These are phyloP conservation scores for Malus hybrid DNA, from an alignment of 331 rosid species.

Conservation along the genomic window DNA sequence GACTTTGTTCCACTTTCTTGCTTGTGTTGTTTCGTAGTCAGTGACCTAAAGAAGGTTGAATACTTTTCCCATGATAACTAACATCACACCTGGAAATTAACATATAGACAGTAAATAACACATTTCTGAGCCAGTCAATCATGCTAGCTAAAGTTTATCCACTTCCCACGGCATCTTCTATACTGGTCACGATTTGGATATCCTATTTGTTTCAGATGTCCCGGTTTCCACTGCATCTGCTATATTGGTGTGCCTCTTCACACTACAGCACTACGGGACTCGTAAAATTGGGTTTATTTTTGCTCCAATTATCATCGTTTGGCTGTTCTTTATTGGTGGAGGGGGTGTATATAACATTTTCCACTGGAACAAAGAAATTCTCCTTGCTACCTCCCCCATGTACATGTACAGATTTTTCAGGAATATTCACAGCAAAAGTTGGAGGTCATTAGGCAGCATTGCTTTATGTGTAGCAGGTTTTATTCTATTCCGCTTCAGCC, in stretches of 20 bases:
- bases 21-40: background rate
- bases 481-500: background rate
- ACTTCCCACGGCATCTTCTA: background rate
- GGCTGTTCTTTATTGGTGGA: slow-evolving; percentile 53
- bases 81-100: background rate
- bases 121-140: background rate
- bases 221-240: slow-evolving; percentile 64
- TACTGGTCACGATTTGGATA: background rate
- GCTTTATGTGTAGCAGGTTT: slow-evolving; percentile 63
- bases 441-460: slow-evolving; percentile 67
- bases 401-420: slow-evolving; percentile 53
- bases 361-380: slow-evolving; percentile 45
- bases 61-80: background rate
- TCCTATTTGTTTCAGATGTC: slow-evolving; percentile 44
- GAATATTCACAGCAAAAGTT: slow-evolving; percentile 21
- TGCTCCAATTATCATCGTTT: slow-evolving; percentile 59
- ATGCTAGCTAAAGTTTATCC: background rate
- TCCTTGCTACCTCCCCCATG: slow-evolving; percentile 45
- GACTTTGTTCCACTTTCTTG: background rate
- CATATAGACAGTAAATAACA: background rate
- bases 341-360: slow-evolving; percentile 48
- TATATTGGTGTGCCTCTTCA: slow-evolving; percentile 66
- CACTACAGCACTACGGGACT: slow-evolving; percentile 67
- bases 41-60: background rate
- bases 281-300: slow-evolving; percentile 64